These are phyloP conservation scores for Aaosphaeria pasadenensis DNA, from an alignment of 2,329 filamentous ascomycete species.

Conservation along the genomic window DNA sequence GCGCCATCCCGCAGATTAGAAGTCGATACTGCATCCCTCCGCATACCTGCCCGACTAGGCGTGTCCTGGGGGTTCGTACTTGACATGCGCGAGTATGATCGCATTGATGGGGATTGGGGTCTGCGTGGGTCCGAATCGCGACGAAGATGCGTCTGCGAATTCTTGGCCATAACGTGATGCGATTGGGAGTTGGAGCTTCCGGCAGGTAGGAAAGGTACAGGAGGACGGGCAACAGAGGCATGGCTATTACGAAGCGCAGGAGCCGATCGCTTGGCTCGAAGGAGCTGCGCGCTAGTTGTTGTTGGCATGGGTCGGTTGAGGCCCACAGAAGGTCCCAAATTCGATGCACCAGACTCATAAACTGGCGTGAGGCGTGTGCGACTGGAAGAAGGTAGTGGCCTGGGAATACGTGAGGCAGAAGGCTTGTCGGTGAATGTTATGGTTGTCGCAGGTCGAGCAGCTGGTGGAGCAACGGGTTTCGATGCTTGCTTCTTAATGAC, in stretches of 20 bases:
- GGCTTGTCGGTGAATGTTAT: slow-evolving; percentile 86
- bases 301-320: slow-evolving; percentile 55
- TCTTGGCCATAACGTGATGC: slow-evolving; percentile 73
- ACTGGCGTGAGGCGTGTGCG: slow-evolving; percentile 77
- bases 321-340: slow-evolving; percentile 43
- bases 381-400: slow-evolving; percentile 59
- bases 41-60: slow-evolving; percentile 44
- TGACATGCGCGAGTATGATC: slow-evolving; percentile 48
- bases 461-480: slow-evolving; percentile 63
- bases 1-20: slow-evolving; percentile 51
- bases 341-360: slow-evolving; percentile 78
- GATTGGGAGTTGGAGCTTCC: slow-evolving; percentile 71
- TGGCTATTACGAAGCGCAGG: slow-evolving; percentile 51
- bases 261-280: slow-evolving; percentile 60
- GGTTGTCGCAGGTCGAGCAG: slow-evolving; percentile 71
- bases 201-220: slow-evolving; percentile 74
- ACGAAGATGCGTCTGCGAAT: slow-evolving; percentile 68
- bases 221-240: slow-evolving; percentile 60
- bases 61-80: slow-evolving; percentile 49
- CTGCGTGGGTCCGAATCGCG: slow-evolving; percentile 72
- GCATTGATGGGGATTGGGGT: slow-evolving; percentile 44
- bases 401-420: slow-evolving; percentile 69
- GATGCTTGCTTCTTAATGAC: slow-evolving; percentile 69
- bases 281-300: slow-evolving; percentile 52
- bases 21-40: slow-evolving; percentile 48